Base-by-base conservation (phyloP, 257 asterid species). In the Lithospermum erythrorhizon region DNA sequence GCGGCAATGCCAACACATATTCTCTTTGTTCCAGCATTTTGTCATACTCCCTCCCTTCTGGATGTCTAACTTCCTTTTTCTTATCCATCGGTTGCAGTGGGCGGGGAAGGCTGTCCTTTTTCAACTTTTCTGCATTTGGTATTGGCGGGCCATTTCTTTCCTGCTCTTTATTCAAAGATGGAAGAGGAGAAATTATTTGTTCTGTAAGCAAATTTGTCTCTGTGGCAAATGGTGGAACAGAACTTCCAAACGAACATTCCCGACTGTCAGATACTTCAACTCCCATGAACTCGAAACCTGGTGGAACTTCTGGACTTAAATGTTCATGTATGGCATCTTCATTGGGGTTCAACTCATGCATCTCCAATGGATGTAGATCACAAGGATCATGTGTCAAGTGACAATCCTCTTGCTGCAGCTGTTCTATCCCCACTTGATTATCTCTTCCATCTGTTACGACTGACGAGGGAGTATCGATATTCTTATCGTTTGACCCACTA, bases 281-380 rank as follows among this genome's bases (percentile, higher is more conserved):
- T 54, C 17, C 19, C 69, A 65, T 7, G 1, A 22, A 68, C 41
- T 83, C 82, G 61, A 73, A 73, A 58, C 82, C 73, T 3, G 83
- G 75, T 57, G 83, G 79, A 65, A 55, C 69, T 63, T 68, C 68
- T 13, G 75, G 76, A 56, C 66, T 57, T 5, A 63, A 65, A 58
- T 49, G 27, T 32, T 61, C 74, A 5, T 35, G 24, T 25, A 18
- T 49, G 65, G 55, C 52, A 48, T 29, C 21, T 11, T 6, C 45
- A 7, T 35, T 35, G 45, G 45, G 14, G 45, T 35, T 35, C 45
- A 0, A 2, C 14, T 0, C 13, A 35, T 35, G 45, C 6, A 27
- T 6, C 32, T 27, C 32, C 32, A 27, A 3, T 27, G 32, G 6
- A 7, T 35, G 45, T 35, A n/a, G 57, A 24, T 53, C 57, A 17